Evolutionary conservation across 176 grass and related monocot genomes (phyloP).

Genomic region (Miscanthus lutarioriparius): DNA sequence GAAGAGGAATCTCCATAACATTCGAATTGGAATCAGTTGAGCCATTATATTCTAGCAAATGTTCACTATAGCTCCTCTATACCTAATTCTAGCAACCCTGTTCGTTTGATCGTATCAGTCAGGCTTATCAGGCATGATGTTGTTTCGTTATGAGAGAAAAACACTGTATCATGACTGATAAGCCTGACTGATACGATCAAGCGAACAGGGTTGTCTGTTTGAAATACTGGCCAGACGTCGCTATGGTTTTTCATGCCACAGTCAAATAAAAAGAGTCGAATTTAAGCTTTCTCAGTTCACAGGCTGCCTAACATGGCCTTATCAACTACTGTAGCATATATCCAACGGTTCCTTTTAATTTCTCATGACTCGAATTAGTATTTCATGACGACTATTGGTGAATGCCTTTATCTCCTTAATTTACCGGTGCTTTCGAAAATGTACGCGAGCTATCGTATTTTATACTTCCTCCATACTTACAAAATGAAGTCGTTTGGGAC

Average conservation of each 20-base stretch:
- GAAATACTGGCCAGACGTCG: too few species aligned
- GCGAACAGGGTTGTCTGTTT: too few species aligned
- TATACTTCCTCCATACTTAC: too few species aligned
- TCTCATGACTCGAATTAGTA: neutral
- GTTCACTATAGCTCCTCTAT: neutral
- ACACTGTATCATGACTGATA: too few species aligned
- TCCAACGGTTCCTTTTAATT: neutral
- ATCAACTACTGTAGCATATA: neutral
- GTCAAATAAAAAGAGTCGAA: neutral
- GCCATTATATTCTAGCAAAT: neutral
- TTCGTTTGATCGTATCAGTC: too few species aligned
- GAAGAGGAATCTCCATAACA: neutral
- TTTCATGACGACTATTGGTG: neutral
- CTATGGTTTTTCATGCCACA: neutral
- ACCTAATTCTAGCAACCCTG: too few species aligned
- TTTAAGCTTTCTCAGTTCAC: neutral
- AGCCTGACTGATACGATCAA: too few species aligned
- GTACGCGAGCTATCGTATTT: neutral
- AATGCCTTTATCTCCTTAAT: neutral
- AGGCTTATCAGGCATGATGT: too few species aligned
- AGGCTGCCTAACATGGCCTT: neutral
- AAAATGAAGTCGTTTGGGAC: too few species aligned
- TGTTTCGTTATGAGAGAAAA: too few species aligned
- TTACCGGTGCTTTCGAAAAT: neutral
- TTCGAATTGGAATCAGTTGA: neutral